A percentile compares a stretch with the other conserved stretches of the same genome.
Evolutionary conservation across 2,329 filamentous ascomycete species (phyloP).

Genomic region (Trichoderma arundinaceum): DNA sequence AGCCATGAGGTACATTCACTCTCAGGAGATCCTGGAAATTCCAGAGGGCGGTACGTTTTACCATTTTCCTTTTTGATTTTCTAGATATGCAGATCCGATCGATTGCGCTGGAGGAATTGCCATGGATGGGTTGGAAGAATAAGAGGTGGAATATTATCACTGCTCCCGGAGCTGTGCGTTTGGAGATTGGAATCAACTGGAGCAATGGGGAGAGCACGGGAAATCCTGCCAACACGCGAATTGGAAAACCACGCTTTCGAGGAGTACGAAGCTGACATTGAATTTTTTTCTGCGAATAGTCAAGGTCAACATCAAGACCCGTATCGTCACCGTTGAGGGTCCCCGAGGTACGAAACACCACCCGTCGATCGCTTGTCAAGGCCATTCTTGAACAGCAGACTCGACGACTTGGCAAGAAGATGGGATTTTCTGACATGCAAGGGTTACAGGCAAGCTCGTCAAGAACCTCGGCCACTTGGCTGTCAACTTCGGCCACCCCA

Average conservation of each 20-base stretch:
- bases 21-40: slow-evolving; percentile 91
- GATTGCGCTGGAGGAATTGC: slow-evolving; percentile 20
- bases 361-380: slow-evolving; percentile 15
- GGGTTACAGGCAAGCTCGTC: slow-evolving; percentile 77
- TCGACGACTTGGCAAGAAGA: background rate
- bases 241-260: background rate
- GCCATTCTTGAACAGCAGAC: slow-evolving; percentile 1
- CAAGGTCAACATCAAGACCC: slow-evolving; percentile 97
- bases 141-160: slow-evolving; percentile 5
- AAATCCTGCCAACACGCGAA: background rate
- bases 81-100: slow-evolving; percentile 13
- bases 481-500: slow-evolving; percentile 90
- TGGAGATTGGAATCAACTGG: background rate
- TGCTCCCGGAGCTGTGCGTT: background rate
- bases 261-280: slow-evolving; percentile 36
- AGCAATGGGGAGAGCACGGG: background rate
- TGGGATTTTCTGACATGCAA: slow-evolving; percentile 31
- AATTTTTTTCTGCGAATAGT: slow-evolving; percentile 62
- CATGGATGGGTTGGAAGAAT: slow-evolving; percentile 3
- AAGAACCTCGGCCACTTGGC: slow-evolving; percentile 97
- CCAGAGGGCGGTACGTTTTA: slow-evolving; percentile 89
- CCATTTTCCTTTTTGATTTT: slow-evolving; percentile 31
- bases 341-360: slow-evolving; percentile 72
- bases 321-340: slow-evolving; percentile 95
- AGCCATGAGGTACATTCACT: slow-evolving; percentile 99